Percentiles rank a stretch among this genome's conserved stretches.
Conservation (phyloP, 2,329 filamentous ascomycete species). For the Alternaria gansuensis region DNA sequence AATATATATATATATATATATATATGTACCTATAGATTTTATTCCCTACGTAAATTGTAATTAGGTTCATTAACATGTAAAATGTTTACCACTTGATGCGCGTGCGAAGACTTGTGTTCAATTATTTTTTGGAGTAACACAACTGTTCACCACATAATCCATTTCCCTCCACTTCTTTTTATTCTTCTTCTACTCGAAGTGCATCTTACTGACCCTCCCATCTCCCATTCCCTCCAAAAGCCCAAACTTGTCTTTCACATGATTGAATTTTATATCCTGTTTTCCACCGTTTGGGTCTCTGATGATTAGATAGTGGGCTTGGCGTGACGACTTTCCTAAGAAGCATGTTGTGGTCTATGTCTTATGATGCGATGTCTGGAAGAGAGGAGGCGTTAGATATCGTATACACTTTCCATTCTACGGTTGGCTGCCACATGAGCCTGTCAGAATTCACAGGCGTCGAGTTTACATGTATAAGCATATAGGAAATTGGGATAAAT, state of each 20-base stretch:
- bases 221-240: not conserved
- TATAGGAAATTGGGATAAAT: not conserved
- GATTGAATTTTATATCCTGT: not conserved
- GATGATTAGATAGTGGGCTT: not conserved
- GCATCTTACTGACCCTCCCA: too few species aligned
- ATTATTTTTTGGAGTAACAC: too few species aligned
- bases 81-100: not conserved
- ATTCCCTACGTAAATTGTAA: slow-evolving; percentile 4
- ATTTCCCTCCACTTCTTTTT: not conserved
- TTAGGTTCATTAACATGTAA: not conserved
- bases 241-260: not conserved
- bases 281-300: not conserved
- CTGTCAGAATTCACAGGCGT: slow-evolving; percentile 24
- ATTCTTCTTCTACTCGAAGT: not conserved
- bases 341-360: not conserved
- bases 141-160: too few species aligned
- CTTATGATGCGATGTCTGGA: not conserved
- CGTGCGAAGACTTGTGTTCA: not conserved
- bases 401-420: not conserved
- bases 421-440: slow-evolving; percentile 3
- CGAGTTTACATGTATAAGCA: slow-evolving; percentile 5
- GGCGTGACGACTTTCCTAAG: not conserved
- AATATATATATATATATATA: not conserved
- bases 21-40: not conserved
- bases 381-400: slow-evolving; percentile 2